Evolutionary conservation across 345 rosid genomes (phyloP).

Genomic region (Populus davidiana): DNA sequence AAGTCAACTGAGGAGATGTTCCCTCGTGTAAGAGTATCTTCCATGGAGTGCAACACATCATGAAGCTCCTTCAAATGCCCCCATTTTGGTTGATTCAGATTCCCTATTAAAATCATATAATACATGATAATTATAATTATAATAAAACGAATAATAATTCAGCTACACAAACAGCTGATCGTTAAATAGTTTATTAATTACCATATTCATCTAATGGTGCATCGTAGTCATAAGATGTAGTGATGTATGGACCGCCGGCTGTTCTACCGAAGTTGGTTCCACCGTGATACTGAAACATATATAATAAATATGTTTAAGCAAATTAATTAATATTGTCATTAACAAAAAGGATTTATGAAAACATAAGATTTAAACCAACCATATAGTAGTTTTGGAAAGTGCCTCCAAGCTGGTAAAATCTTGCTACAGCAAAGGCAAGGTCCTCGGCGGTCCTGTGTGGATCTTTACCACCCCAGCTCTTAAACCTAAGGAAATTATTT

Average conservation of each 20-base stretch:
- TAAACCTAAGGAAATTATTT: conserved; percentile 37
- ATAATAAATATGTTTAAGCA: neutral
- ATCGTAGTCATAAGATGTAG: conserved; percentile 58
- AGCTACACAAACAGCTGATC: fast-evolving
- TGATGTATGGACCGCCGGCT: conserved; percentile 65
- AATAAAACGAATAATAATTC: neutral
- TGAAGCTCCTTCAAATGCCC: conserved; percentile 79
- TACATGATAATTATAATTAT: neutral
- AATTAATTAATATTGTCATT: neutral
- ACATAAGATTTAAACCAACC: conserved; percentile 25
- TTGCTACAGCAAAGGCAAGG: conserved; percentile 52
- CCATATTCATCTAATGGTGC: conserved; percentile 58
- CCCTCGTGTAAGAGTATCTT: conserved; percentile 54
- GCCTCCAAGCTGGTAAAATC: conserved; percentile 56
- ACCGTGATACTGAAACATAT: conserved; percentile 52
- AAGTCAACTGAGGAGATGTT: conserved; percentile 32
- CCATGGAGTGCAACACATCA: conserved; percentile 45
- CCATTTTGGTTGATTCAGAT: conserved; percentile 71
- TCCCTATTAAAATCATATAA: conserved; percentile 28
- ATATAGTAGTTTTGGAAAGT: conserved; percentile 64
- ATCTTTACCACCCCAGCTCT: conserved; percentile 54
- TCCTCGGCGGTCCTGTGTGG: conserved; percentile 63
- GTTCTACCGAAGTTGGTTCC: conserved; percentile 66
- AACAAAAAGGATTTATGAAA: neutral
- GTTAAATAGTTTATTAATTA: neutral